Percentiles rank a stretch among this genome's conserved stretches.
Evolutionary conservation across 2,329 filamentous ascomycete species (phyloP).

Genomic region (Ceratocystis diversiconidia): DNA sequence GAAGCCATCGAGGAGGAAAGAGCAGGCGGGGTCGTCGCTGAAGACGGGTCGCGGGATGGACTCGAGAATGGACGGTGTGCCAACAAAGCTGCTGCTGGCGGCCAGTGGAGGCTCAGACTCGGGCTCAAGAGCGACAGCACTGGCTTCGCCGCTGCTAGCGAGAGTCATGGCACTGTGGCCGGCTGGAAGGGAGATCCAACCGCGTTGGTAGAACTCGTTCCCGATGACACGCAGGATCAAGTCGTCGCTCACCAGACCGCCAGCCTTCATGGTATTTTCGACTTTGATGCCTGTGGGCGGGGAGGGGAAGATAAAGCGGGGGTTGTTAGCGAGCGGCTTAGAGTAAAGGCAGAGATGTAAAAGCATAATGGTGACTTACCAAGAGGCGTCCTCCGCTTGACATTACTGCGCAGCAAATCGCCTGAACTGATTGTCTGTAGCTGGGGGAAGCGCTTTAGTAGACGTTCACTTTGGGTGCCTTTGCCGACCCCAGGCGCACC

Average conservation of each 20-base stretch:
- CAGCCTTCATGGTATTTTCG: constrained; percentile 73
- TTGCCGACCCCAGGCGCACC: constrained; percentile 96
- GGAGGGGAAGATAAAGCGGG: no score
- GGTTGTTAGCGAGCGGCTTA: not conserved
- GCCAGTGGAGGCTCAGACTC: constrained; percentile 22
- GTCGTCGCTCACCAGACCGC: constrained; percentile 78
- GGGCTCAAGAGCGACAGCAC: constrained; percentile 14
- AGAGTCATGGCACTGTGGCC: constrained; percentile 8
- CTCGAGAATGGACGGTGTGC: constrained; percentile 23
- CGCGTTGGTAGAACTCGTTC: constrained; percentile 69
- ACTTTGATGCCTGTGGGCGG: constrained; percentile 62
- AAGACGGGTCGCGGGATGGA: constrained; percentile 31
- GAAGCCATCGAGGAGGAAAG: constrained; percentile 93
- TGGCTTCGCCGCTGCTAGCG: constrained; percentile 22
- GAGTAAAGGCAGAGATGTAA: constrained; percentile 13
- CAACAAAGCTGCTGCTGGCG: constrained; percentile 31
- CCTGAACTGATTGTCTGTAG: constrained; percentile 86
- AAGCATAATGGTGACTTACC: constrained; percentile 38
- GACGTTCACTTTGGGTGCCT: constrained; percentile 82
- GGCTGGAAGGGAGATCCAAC: constrained; percentile 57
- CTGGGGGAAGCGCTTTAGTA: constrained; percentile 76
- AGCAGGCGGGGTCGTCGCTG: constrained; percentile 61
- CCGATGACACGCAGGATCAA: constrained; percentile 88
- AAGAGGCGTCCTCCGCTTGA: constrained; percentile 71
- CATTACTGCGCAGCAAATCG: constrained; percentile 82